These are phyloP conservation scores for Plantago major DNA, from an alignment of 257 asterid species.

Conservation along the genomic window DNA sequence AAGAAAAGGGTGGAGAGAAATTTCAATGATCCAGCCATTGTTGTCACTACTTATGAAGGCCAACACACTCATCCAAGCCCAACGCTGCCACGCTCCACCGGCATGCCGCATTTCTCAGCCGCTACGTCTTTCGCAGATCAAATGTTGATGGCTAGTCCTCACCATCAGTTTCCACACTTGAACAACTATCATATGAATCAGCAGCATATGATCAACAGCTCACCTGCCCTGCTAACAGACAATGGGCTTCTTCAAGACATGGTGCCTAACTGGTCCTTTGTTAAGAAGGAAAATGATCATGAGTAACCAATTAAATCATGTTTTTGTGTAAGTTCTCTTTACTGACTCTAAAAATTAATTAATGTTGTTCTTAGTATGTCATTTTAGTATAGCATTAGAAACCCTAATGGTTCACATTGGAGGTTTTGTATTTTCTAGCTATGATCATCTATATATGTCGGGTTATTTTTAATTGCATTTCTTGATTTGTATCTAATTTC, in stretches of 20 bases:
- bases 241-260: slow-evolving; percentile 58
- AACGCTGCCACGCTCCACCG: slow-evolving; percentile 26
- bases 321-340: slow-evolving; percentile 8
- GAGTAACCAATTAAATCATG: neutral
- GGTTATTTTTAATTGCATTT: neutral
- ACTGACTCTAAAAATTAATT: slow-evolving; percentile 20
- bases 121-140: slow-evolving; percentile 2
- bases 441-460: neutral
- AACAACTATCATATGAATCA: slow-evolving; percentile 17
- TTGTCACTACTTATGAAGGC: slow-evolving; percentile 80
- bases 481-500: no score
- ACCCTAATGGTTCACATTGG: slow-evolving; percentile 25
- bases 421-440: slow-evolving; percentile 3
- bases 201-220: neutral
- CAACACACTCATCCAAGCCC: slow-evolving; percentile 73
- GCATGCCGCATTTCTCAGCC: slow-evolving; percentile 10
- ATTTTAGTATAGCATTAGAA: slow-evolving; percentile 7
- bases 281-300: slow-evolving; percentile 25
- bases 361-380: slow-evolving; percentile 14
- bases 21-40: slow-evolving; percentile 44
- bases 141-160: slow-evolving; percentile 13
- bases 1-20: slow-evolving; percentile 80
- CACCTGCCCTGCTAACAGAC: slow-evolving; percentile 24
- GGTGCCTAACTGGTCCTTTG: slow-evolving; percentile 32
- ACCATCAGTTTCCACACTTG: slow-evolving; percentile 13